Evolutionary conservation across 768 basidiomycete genomes (phyloP), one percentile per base, ranked within the genome.

Genomic region (Russula lepida): DNA sequence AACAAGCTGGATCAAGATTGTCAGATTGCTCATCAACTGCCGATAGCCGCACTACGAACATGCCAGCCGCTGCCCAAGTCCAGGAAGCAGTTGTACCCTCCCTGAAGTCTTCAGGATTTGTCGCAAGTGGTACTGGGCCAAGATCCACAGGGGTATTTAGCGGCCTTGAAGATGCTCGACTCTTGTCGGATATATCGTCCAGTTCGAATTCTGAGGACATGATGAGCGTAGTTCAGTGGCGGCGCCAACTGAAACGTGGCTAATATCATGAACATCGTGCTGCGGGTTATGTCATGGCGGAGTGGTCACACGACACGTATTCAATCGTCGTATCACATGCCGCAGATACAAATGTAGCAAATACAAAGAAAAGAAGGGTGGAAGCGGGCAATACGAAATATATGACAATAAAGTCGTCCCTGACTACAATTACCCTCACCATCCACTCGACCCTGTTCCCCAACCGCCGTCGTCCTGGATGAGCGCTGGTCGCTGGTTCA

Each of bases 401-500:
- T 30, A 25, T 67, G 68, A 66, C 63, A 57, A 56, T 61, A 62
- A 48, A 56, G 43, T 54, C 46, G 37, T 59, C 56, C 58, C 48
- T 54, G 59, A 50, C 57, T 43, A 17, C 51, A 35, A 23, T 17
- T 19, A 23, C 56, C 61, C 59, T 56, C 46, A 68, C 70, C 73
- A 78, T 56, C 73, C 71, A 8, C 73, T 70, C 33, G 69, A 69
- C 6, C 56, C 56, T 25, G 64, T 28, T 41, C 70, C 72, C 76
- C 76, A 78, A 39, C 75, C 72, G 8, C 70, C 71, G 1, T 70
- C 68, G 53, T 79, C 75, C 68, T 86, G 84, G 54, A 88, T 78
- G 78, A 85, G 78, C 17, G 85, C 81, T 30, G 86, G 81, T 44
- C 86, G 83, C 55, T 79, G 79, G 67, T 88, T 84, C 75, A 88